phyloP scores from a whole-genome alignment of 441 rosid genomes.

The Pelargonium cotyledonis region DNA sequence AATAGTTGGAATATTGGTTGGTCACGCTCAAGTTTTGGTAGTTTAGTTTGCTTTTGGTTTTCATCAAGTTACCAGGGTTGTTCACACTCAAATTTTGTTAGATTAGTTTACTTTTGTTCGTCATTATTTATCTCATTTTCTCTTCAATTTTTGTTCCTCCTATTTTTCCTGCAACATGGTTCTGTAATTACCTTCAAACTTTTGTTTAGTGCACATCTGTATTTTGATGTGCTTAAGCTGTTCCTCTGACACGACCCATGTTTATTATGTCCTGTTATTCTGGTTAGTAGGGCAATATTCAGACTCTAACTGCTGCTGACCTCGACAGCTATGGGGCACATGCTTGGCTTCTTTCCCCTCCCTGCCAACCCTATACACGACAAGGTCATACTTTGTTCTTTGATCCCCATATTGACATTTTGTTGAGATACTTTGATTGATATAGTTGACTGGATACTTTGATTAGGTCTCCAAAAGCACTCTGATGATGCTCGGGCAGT shows the following conservation, averaged over 20 bases:
- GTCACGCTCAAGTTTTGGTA: too few relatives aligned
- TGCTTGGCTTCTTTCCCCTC: constrained; percentile 97
- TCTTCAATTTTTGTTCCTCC: background rate
- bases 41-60: too few relatives aligned
- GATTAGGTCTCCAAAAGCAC: constrained; percentile 82
- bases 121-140: too few relatives aligned
- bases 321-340: constrained; percentile 65
- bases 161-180: background rate
- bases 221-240: background rate
- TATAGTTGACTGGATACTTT: constrained; percentile 10
- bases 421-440: constrained; percentile 15
- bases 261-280: constrained; percentile 1
- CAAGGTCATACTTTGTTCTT: constrained; percentile 48
- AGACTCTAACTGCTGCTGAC: constrained; percentile 69
- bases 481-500: constrained; percentile 85
- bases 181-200: background rate
- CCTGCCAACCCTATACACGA: constrained; percentile 95
- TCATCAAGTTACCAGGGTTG: too few relatives aligned
- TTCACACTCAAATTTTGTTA: too few relatives aligned
- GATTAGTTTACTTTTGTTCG: too few relatives aligned
- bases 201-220: background rate
- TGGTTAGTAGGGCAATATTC: constrained; percentile 66
- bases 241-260: background rate
- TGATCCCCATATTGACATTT: background rate
- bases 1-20: too few relatives aligned